A percentile compares a stretch with the other conserved stretches of the same genome.
These are phyloP conservation scores for Mortierella sp. DNA, from an alignment of 371 early-diverging fungal species.

Conservation along the genomic window DNA sequence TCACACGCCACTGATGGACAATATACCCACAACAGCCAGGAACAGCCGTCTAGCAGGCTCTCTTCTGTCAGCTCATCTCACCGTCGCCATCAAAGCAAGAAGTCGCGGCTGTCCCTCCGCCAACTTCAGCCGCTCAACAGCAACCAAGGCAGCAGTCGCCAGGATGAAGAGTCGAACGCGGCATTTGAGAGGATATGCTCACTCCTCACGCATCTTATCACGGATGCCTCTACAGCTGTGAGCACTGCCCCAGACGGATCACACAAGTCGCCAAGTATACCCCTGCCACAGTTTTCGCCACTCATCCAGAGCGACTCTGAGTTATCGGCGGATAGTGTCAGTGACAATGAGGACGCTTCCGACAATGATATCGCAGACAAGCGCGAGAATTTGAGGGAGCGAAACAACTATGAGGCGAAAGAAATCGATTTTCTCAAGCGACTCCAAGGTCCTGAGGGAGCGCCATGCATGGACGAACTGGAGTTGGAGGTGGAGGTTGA, in stretches of 20 bases:
- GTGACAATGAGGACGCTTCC: slow-evolving; percentile 16
- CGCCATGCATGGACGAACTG: neutral
- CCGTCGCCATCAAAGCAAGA: slow-evolving; percentile 17
- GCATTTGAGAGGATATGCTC: slow-evolving; percentile 48
- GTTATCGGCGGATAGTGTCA: slow-evolving; percentile 18
- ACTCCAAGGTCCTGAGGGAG: slow-evolving; percentile 23
- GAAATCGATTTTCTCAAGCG: slow-evolving; percentile 22
- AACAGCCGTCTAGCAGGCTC: slow-evolving; percentile 20
- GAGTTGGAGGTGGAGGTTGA: slow-evolving; percentile 31
- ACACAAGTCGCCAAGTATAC: slow-evolving; percentile 24
- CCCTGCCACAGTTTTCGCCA: slow-evolving; percentile 27
- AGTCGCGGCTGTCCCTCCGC: slow-evolving; percentile 34
- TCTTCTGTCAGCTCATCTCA: slow-evolving; percentile 38
- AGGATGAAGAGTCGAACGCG: slow-evolving; percentile 34
- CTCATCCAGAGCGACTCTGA: slow-evolving; percentile 32
- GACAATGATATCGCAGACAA: neutral
- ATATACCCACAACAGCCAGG: slow-evolving; percentile 51
- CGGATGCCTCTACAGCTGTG: slow-evolving; percentile 52
- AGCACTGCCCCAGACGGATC: slow-evolving; percentile 43
- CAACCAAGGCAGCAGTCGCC: slow-evolving; percentile 5
- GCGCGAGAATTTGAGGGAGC: neutral
- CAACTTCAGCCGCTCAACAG: slow-evolving; percentile 25
- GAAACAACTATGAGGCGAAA: neutral
- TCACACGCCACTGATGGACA: slow-evolving; percentile 27
- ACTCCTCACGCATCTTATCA: slow-evolving; percentile 39